phyloP scores from a whole-genome alignment of 768 basidiomycete genomes.

The Hygrophoropsis aurantiaca region DNA sequence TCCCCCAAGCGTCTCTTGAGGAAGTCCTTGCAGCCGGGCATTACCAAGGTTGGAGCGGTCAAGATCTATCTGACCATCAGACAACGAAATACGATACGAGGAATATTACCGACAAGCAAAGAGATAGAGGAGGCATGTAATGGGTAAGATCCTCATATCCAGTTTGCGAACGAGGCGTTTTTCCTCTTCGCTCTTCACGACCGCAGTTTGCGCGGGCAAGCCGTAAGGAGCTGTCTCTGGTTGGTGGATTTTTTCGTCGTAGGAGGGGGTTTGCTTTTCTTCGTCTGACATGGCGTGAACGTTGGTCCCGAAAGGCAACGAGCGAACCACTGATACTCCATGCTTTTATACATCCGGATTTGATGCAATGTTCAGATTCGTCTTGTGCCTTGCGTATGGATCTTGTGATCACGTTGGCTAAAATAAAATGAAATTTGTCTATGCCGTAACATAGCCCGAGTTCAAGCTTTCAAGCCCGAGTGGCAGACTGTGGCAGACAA shows the following conservation, averaged over 20 bases:
- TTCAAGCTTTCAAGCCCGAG: no score
- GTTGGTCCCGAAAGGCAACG: no score
- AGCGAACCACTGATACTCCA: no score
- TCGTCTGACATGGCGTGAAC: constrained; percentile 4
- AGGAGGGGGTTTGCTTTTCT: constrained; percentile 4
- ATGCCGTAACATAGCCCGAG: no score
- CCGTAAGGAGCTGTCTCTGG: neutral
- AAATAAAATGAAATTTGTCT: no score
- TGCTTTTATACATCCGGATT: no score
- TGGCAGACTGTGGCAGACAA: no score
- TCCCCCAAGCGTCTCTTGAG: constrained; percentile 61
- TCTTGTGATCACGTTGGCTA: no score
- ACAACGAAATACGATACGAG: constrained; percentile 1
- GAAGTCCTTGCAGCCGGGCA: constrained; percentile 74
- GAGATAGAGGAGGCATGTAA: constrained; percentile 71
- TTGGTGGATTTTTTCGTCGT: neutral
- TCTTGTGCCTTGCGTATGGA: no score
- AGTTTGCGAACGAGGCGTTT: constrained; percentile 36
- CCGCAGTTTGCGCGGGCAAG: neutral
- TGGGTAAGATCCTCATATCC: constrained; percentile 38
- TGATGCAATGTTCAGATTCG: no score
- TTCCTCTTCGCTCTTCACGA: constrained; percentile 34
- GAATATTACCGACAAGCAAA: constrained; percentile 58
- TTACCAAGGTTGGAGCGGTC: constrained; percentile 81
- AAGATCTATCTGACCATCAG: constrained; percentile 36